Evolutionary conservation across 176 grass and related monocot species (phyloP), one percentile per base, ranked within the genome.

Genomic region (Coix lacrymajobi): DNA sequence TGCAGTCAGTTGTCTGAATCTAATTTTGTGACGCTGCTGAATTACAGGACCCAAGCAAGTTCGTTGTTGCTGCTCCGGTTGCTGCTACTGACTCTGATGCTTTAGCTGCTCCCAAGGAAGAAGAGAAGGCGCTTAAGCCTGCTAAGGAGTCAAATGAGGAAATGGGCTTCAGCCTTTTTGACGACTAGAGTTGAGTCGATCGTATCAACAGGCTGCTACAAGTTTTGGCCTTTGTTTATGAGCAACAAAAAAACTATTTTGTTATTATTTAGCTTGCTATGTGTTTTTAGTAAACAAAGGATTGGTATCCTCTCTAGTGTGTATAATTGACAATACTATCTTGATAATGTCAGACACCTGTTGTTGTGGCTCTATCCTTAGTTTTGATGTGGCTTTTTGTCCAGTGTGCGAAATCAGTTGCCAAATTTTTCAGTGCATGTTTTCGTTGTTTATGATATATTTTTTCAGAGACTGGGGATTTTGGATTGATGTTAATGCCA

Each of bases 41-140:
- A 31, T 11, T 80, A n/a, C 84, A 95, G 90, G 90, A 96, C 48
- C 93, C 93, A 7, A 87, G 90, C 88, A 96, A 96, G 83, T 96
- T 96, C 5, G 85, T 76, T 3, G 87, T 81, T 51, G 88, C 75
- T 62, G 85, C 88, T n/a, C 90, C 88, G 0, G 86, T 66, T 77
- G 88, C 77, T 14, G 71, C 58, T 71, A 88, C 66, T 11, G 88
- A 80, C 76, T 8, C 75, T 4, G 90, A 79, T 32, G 70, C 79
- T 86, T 68, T 34, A 2, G 75, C 68, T 28, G 64, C 76, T 20
- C 72, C 85, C 8, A 83, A 90, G 66, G 87, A 81, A 61, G 93
- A 92, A 37, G 85, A 89, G 73, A 90, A 92, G 81, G 93, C 14
- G 7, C 25, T 88, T 3, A 90, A 95, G 57, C 85, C 90, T 0